phyloP scores from a whole-genome alignment of 805 yeast species.

The Hanseniaspora meyeri region DNA sequence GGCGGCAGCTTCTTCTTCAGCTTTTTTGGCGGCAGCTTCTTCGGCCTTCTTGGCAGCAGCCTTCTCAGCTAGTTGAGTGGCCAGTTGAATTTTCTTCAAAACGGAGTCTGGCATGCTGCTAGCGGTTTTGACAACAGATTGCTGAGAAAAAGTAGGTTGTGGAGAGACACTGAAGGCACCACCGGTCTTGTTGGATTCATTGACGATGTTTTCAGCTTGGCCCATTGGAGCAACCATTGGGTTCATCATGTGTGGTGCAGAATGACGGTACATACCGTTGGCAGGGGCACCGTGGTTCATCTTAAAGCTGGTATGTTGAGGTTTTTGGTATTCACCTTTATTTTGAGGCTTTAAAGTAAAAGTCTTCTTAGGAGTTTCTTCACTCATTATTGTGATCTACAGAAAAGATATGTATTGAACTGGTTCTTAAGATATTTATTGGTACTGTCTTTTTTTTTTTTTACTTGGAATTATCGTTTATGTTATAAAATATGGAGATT shows the following conservation, averaged over 20 bases:
- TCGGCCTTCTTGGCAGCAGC: constrained; percentile 13
- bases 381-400: neutral
- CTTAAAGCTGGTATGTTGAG: neutral
- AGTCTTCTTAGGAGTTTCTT: neutral
- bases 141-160: constrained; percentile 5
- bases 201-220: constrained; percentile 21
- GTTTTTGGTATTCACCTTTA: neutral
- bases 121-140: constrained; percentile 7
- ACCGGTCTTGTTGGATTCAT: constrained; percentile 17
- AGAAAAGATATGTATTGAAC: neutral
- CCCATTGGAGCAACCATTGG: constrained; percentile 25
- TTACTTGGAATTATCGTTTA: neutral
- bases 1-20: constrained; percentile 7
- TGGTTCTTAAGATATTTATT: neutral
- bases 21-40: constrained; percentile 17
- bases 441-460: neutral
- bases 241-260: neutral
- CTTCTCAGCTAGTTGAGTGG: constrained; percentile 2
- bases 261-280: neutral
- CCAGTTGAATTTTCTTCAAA: neutral
- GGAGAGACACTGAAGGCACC: constrained; percentile 1
- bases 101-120: constrained; percentile 3
- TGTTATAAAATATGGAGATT: too few species aligned
- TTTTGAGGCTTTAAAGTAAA: neutral
- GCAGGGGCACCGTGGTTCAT: neutral